phyloP scores from a whole-genome alignment of 495 filamentous ascomycete species.

The Podospora conica region DNA sequence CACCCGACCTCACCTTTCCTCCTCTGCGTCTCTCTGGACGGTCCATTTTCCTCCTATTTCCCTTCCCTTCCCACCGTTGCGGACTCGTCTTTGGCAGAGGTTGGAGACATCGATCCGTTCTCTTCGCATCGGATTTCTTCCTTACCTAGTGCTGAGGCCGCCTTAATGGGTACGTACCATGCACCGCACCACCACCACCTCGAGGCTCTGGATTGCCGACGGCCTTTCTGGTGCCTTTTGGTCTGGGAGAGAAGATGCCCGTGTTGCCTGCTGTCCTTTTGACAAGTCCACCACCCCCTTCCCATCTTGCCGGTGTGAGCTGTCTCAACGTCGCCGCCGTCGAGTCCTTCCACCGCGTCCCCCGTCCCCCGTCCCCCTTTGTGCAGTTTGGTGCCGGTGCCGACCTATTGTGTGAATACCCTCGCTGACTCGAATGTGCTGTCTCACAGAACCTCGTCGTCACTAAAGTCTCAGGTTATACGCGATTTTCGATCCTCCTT shows the following conservation, averaged over 20 bases:
- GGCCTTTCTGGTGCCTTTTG: not conserved
- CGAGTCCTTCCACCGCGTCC: not conserved
- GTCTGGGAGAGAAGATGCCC: not conserved
- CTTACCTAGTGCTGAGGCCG: constrained; percentile 15
- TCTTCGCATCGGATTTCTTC: constrained; percentile 15
- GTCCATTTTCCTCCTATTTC: not conserved
- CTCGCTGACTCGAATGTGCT: not conserved
- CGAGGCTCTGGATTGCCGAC: not conserved
- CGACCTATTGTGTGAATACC: not conserved
- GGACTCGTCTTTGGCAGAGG: constrained; percentile 19
- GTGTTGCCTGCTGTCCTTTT: not conserved
- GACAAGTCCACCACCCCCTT: not conserved
- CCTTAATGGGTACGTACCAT: constrained; percentile 24
- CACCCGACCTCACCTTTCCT: not conserved
- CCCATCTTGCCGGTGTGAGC: not conserved
- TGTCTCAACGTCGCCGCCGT: not conserved
- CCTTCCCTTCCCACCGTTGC: constrained; percentile 8
- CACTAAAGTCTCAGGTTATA: constrained; percentile 24
- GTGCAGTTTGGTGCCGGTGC: not conserved
- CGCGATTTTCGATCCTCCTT: constrained; percentile 54
- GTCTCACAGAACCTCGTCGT: constrained; percentile 22
- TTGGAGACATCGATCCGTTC: constrained; percentile 12
- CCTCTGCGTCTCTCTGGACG: not conserved
- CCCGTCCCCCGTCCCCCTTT: no score
- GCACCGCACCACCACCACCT: not conserved